Conservation (phyloP, 2,329 filamentous ascomycete genomes). For the Scytalidium lignicola region DNA sequence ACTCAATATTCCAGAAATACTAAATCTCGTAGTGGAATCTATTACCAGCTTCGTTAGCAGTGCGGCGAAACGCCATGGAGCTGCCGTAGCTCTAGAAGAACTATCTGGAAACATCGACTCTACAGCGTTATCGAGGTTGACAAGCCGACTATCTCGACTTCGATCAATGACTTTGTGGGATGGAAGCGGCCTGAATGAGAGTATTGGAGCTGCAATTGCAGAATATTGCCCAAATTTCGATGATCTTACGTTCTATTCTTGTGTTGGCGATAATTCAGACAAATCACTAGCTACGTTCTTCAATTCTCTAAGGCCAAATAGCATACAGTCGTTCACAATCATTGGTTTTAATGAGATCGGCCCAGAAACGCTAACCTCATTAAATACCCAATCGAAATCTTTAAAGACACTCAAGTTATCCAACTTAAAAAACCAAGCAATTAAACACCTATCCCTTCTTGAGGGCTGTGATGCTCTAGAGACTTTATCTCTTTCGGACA, state of each 20-base stretch:
- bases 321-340: constrained; percentile 53
- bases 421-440: constrained; percentile 41
- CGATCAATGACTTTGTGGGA: constrained; percentile 55
- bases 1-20: constrained; percentile 32
- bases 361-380: constrained; percentile 45
- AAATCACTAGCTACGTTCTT: constrained; percentile 55
- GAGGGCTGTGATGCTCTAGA: constrained; percentile 43
- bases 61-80: constrained; percentile 34
- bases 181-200: constrained; percentile 52
- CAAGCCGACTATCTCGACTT: constrained; percentile 52
- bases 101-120: constrained; percentile 52
- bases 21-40: constrained; percentile 48
- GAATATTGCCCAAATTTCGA: constrained; percentile 56
- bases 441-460: constrained; percentile 43
- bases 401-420: constrained; percentile 47
- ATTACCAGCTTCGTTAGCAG: constrained; percentile 47
- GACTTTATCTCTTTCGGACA: constrained; percentile 42
- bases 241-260: constrained; percentile 51
- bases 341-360: constrained; percentile 51
- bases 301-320: constrained; percentile 47
- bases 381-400: constrained; percentile 48
- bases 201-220: constrained; percentile 48
- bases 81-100: constrained; percentile 49
- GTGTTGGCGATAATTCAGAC: constrained; percentile 44
- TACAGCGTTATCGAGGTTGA: constrained; percentile 51